Evolutionary conservation across 2,329 filamentous ascomycete genomes (phyloP), one percentile per base, ranked within the genome.

Genomic region (Dactylellina parvicollis): DNA sequence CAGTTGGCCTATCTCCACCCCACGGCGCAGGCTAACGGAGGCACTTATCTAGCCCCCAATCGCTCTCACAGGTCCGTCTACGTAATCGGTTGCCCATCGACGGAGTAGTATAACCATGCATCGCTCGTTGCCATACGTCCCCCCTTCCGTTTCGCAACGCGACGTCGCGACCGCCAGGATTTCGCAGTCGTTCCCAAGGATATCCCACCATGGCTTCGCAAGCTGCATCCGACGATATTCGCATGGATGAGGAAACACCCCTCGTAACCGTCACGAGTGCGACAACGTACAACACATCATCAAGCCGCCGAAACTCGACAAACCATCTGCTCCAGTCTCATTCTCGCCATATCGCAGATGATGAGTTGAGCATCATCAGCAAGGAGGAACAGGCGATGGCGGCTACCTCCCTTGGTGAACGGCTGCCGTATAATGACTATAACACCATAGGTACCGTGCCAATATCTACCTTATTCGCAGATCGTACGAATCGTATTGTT

Each of bases 381-480:
- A 84, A 84, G 64, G 83, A 85, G 49, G 84, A 86, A 75, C 82
- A 82, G 67, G 81, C 82, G 16, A 78, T 86, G 61, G 80, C 77
- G 4, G 79, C 79, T 2, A 83, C 82, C 22, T 80, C 83, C 1
- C 80, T 86, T 9, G 85, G 85, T 42, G 86, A 88, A 77, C 80
- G 85, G 56, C 78, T 87, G 18, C 84, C 85, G 0, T 88, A 88
- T 77, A 87, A 86, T 76, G 84, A 87, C 75, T 88, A 88, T 75
- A 85, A 84, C 5, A 87, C 86, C 0, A 87, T 88, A 66, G 86
- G 52, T 56, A 56, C n/a, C n/a, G 4, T 20, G 3, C n/a, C 30
- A 28, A 26, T 9, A n/a, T n/a, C n/a, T n/a, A n/a, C n/a, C n/a
- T n/a, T 16, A 5, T 24, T 52, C 47, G 47, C 8, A 9, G 14